These are phyloP conservation scores for Malus hybrid DNA, from an alignment of 331 rosid genomes.

Conservation along the genomic window DNA sequence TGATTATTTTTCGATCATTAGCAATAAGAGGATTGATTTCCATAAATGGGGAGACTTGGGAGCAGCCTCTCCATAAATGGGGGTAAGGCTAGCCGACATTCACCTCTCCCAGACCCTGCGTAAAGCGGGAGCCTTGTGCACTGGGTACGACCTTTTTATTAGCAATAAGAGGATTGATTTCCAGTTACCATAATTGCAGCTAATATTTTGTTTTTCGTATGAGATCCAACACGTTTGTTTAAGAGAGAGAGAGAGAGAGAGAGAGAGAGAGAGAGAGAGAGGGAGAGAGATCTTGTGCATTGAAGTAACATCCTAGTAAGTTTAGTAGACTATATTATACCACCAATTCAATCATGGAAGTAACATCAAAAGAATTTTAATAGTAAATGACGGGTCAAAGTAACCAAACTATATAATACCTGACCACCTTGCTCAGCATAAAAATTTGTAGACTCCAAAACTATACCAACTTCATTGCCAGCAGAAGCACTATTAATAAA, in stretches of 20 bases:
- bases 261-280: too few relatives aligned
- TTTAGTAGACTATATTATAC: too few relatives aligned
- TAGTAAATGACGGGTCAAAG: neutral
- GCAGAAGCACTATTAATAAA: slow-evolving; percentile 49
- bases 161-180: neutral
- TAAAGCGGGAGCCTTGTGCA: too few relatives aligned
- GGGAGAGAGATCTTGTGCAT: too few relatives aligned
- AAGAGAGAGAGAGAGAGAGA: too few relatives aligned
- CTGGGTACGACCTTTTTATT: too few relatives aligned
- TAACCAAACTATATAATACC: slow-evolving; percentile 37
- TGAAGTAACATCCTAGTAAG: too few relatives aligned
- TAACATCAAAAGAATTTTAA: neutral
- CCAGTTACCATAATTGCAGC: neutral
- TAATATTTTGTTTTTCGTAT: neutral
- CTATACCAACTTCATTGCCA: slow-evolving; percentile 60
- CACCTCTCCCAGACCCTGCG: too few relatives aligned
- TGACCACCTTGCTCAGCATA: slow-evolving; percentile 99
- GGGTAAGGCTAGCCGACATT: too few relatives aligned
- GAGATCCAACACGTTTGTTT: neutral
- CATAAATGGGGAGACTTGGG: too few relatives aligned
- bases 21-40: neutral
- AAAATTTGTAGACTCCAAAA: slow-evolving; percentile 88
- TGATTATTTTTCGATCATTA: neutral
- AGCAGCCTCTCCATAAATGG: too few relatives aligned
- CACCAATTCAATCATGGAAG: neutral